Conservation (phyloP, 2,329 filamentous ascomycete species). For the Macroventuria anomochaeta region DNA sequence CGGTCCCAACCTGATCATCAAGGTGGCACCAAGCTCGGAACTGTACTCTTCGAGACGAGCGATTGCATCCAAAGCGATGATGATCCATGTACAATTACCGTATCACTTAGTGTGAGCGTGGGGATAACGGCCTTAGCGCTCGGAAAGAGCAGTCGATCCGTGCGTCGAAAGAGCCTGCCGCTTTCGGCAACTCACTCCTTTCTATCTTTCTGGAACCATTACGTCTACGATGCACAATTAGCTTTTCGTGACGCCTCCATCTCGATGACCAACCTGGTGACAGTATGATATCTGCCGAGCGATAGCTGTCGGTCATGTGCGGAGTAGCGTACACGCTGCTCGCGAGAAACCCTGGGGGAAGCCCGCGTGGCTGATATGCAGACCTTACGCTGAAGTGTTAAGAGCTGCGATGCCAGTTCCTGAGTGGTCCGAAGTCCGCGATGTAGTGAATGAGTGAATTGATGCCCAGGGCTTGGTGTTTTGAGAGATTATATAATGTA, state of each 20-base stretch:
- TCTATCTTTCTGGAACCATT: too few species aligned
- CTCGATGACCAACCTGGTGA: neutral
- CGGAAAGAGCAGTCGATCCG: neutral
- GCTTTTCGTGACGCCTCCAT: neutral
- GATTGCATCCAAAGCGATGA: neutral
- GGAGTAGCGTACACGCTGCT: neutral
- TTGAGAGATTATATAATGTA: neutral
- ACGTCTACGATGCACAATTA: neutral
- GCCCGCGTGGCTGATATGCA: neutral
- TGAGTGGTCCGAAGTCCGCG: neutral
- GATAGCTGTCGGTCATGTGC: neutral
- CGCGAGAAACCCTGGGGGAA: neutral
- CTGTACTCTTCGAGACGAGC: neutral
- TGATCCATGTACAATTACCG: neutral
- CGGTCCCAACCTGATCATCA: neutral
- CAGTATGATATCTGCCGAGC: neutral
- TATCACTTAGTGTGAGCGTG: neutral
- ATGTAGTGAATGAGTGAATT: neutral
- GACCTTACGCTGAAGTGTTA: neutral
- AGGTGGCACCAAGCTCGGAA: slow-evolving; percentile 1
- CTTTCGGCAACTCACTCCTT: neutral
- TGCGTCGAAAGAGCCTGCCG: neutral
- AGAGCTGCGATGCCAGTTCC: neutral
- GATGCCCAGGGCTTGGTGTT: neutral
- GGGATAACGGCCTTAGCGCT: neutral